phyloP scores from a whole-genome alignment of 345 rosid genomes.

The Trapa bicornis region DNA sequence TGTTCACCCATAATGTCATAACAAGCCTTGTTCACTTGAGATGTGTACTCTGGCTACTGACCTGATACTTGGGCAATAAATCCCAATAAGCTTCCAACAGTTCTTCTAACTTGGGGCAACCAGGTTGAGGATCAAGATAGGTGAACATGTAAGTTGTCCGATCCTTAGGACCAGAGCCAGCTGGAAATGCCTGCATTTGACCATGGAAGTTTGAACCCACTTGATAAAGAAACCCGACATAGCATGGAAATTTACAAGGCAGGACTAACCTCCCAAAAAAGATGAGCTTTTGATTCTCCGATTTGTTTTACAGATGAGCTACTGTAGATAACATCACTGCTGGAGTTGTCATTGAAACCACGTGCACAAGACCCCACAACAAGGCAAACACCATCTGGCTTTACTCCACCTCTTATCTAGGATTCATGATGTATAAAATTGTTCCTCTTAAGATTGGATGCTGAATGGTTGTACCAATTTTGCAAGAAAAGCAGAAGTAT shows the following conservation, averaged over 20 bases:
- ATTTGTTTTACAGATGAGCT: conserved; percentile 56
- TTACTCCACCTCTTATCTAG: conserved; percentile 67
- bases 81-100: conserved; percentile 82
- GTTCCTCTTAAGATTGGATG: conserved; percentile 1
- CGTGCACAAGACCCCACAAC: conserved; percentile 94
- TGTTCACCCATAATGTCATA: neutral
- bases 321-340: conserved; percentile 81
- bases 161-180: conserved; percentile 82
- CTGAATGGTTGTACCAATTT: too few species aligned
- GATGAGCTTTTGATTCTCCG: conserved; percentile 59
- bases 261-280: conserved; percentile 81
- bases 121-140: conserved; percentile 68
- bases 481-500: neutral
- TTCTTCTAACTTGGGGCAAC: conserved; percentile 69
- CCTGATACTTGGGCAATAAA: conserved; percentile 89
- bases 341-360: conserved; percentile 60
- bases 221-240: neutral
- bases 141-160: conserved; percentile 98
- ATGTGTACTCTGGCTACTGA: conserved; percentile 9
- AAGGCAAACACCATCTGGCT: conserved; percentile 94
- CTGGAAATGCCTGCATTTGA: conserved; percentile 73
- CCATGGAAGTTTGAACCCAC: conserved; percentile 8
- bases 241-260: neutral
- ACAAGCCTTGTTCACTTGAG: neutral
- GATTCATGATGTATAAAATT: conserved; percentile 10